Base-by-base conservation (phyloP, 1,284 basidiomycete species). In the Cutaneotrichosporon cyanovorans region DNA sequence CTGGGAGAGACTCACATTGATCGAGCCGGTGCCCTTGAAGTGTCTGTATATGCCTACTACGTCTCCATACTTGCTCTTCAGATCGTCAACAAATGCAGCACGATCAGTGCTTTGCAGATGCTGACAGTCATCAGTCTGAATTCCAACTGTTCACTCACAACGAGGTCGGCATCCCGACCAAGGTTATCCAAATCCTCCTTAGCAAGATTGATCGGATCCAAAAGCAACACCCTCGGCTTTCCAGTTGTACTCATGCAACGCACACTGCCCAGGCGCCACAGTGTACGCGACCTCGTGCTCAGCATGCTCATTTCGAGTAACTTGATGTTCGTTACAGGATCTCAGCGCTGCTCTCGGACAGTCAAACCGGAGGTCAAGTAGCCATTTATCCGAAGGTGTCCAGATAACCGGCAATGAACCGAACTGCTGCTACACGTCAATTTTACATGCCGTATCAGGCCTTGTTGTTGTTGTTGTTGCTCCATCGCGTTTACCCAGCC, bases 191-290 rank as follows among this genome's bases (percentile, higher is more conserved):
- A 42, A 36, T 54, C 58, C 2, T 45, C 35, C n/a, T 51, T 35
- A 3, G 60, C 60, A 16, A 62, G 50, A 37, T 57, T 56, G 50
- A 62, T 57, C 1, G 45, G 38, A 31, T 62, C 60, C 5, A 62
- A 46, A 11, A 62, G 38, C 10, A 62, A 35, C 15, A 62, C 48
- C 16, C 47, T 38, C 1, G 58, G 58, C 38, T 46, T 48, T 5
- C 42, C 42, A 8, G 19, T 5, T 5, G 22, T 37, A 35, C 42
- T 44, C 2, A 18, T 2, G 22, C 18, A 28, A 16, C 42, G 42
- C 25, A 28, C 12, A 12, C 25, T 28, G 7, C 25, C 12, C 25
- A 12, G 12, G 8, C 7, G 25, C 25, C 25, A 28, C 12, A 28
- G 8, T 28, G 25, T 12, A 12, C 25, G 25, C 25, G 25, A 28